Percentiles rank a stretch among this genome's conserved stretches.
Evolutionary conservation across 768 basidiomycete species (phyloP).

Genomic region (Tubosaeta sp.): DNA sequence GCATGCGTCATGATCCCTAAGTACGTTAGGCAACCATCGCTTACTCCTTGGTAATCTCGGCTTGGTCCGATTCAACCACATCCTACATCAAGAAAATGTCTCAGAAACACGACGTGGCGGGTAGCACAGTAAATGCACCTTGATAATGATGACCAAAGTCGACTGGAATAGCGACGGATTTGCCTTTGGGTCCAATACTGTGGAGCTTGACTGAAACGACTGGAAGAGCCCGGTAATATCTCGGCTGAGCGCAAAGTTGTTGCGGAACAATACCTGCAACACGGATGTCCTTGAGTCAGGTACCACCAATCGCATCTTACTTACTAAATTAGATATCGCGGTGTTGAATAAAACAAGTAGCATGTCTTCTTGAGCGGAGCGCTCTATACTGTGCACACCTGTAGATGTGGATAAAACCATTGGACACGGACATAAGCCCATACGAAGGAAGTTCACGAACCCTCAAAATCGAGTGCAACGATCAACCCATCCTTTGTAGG

Average conservation of each 20-base stretch:
- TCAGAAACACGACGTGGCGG: not conserved
- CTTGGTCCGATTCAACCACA: conserved; percentile 57
- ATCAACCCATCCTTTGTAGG: too few relatives aligned
- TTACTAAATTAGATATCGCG: conserved; percentile 47
- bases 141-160: conserved; percentile 25
- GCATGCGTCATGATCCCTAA: not conserved
- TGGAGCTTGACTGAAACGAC: conserved; percentile 57
- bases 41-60: conserved; percentile 55
- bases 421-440: not conserved
- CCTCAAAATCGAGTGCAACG: too few relatives aligned
- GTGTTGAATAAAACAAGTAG: too few relatives aligned
- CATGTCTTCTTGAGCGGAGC: too few relatives aligned
- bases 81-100: conserved; percentile 37
- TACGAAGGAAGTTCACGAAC: conserved; percentile 29
- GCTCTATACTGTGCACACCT: conserved; percentile 60
- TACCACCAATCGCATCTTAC: conserved; percentile 30
- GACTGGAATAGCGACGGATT: conserved; percentile 60
- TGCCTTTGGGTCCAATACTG: conserved; percentile 52
- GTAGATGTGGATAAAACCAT: conserved; percentile 7
- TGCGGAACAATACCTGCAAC: conserved; percentile 35
- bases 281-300: not conserved
- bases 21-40: conserved; percentile 3
- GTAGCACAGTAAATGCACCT: conserved; percentile 29
- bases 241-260: conserved; percentile 45
- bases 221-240: conserved; percentile 60